Evolutionary conservation across 768 basidiomycete species (phyloP).

Genomic region (Serendipita sp.): DNA sequence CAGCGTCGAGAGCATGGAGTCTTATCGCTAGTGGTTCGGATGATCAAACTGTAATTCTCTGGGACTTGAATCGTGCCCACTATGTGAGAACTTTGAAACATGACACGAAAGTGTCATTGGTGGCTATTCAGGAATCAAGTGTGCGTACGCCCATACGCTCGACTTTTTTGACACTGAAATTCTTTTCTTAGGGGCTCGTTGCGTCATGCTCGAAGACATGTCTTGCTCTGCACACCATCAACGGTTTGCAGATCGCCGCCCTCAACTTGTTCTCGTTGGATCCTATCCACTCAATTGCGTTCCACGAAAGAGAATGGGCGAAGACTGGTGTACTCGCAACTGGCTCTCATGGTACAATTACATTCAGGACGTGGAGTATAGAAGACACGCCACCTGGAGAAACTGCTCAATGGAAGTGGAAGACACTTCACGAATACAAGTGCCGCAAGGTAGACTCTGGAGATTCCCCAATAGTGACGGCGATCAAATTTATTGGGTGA

Average conservation of each 20-base stretch:
- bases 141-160: conserved; percentile 28
- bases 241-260: conserved; percentile 58
- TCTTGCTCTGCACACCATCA: conserved; percentile 72
- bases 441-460: conserved; percentile 27
- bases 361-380: conserved; percentile 70
- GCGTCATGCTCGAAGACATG: conserved; percentile 61
- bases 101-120: conserved; percentile 39
- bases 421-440: conserved; percentile 50
- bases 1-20: conserved; percentile 70
- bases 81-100: conserved; percentile 76
- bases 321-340: conserved; percentile 63
- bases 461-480: conserved; percentile 43
- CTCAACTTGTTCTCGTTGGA: conserved; percentile 41
- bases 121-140: conserved; percentile 72
- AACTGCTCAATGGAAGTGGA: conserved; percentile 60
- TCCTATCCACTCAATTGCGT: conserved; percentile 54
- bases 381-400: conserved; percentile 52
- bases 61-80: conserved; percentile 74
- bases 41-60: conserved; percentile 73
- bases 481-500: conserved; percentile 71
- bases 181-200: conserved; percentile 57
- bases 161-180: background rate
- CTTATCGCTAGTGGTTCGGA: conserved; percentile 65
- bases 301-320: conserved; percentile 80
- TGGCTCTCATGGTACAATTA: conserved; percentile 55